A percentile compares a stretch with the other conserved stretches of the same genome.
phyloP scores from a whole-genome alignment of 2,329 filamentous ascomycete genomes.

The Decorospora gaudefroyi region DNA sequence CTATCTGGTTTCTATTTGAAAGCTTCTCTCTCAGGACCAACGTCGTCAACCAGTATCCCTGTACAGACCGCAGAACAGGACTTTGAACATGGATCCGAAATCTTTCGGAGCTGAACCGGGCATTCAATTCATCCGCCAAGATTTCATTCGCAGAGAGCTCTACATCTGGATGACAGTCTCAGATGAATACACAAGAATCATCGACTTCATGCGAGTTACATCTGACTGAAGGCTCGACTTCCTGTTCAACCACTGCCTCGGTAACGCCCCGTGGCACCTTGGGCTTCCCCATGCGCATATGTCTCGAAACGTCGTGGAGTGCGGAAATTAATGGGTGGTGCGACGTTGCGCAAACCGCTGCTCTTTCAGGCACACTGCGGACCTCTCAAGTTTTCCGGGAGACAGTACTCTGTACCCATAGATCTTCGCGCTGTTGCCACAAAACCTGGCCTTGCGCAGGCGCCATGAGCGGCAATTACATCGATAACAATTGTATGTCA shows the following conservation, averaged over 20 bases:
- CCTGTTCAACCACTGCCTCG: slow-evolving; percentile 16
- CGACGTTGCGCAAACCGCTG: slow-evolving; percentile 24
- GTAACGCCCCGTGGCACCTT: slow-evolving; percentile 16
- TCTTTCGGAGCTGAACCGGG: not conserved
- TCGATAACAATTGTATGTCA: not conserved
- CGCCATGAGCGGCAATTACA: not conserved
- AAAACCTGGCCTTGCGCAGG: not conserved
- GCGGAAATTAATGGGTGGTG: slow-evolving; percentile 19
- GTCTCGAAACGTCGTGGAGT: slow-evolving; percentile 24
- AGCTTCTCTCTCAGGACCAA: too few species aligned
- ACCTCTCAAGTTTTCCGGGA: not conserved
- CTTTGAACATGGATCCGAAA: too few species aligned
- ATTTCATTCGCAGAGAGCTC: not conserved
- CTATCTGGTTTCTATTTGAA: too few species aligned
- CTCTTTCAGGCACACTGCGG: slow-evolving; percentile 12
- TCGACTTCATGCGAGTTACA: slow-evolving; percentile 13
- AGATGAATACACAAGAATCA: slow-evolving; percentile 16
- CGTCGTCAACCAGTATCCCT: not conserved
- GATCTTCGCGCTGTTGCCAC: too few species aligned
- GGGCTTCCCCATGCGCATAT: slow-evolving; percentile 17
- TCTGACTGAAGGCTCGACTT: slow-evolving; percentile 21
- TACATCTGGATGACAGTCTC: slow-evolving; percentile 14
- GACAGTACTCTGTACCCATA: not conserved
- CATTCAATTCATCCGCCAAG: not conserved
- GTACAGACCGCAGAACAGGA: too few species aligned